Base-by-base conservation (phyloP, 257 asterid species). In the Coffea eugenioides region DNA sequence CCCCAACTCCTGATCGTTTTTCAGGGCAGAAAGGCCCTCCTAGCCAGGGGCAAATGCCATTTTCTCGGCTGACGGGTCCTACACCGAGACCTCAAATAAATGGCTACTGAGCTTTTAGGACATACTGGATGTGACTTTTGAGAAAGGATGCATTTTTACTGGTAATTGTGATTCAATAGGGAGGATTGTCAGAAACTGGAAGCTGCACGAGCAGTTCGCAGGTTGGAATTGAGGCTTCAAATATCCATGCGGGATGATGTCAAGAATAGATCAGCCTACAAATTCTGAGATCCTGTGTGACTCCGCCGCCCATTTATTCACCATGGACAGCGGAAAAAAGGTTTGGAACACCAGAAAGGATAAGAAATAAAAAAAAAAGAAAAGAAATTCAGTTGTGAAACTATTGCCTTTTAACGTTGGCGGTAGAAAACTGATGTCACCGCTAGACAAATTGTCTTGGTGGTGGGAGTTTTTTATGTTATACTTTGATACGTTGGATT, bases 41-140 rank as follows among this genome's bases (percentile, higher is more conserved):
- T n/a, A 79, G 81, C 64, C 91, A 85, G 48, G 88, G 83, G 66
- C 96, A 90, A 84, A 49, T 90, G 59, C 98, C 97, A 2, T 93
- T 95, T 81, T 95, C 99, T 54, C 91, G 98, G 27, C 79, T 95
- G 69, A 88, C 80, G 71, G 96, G 92, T 41, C 96, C 99, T 49
- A 64, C 93, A 14, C 90, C 93, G 8, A 90, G 97, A 89, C 93
- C 97, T 67, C 97, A 93, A 91, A 89, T 93, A 61, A 95, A 95
- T 76, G 97, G 99, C 74, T 94, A 95, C 89, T 95, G 85, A 91
- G 59, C 1, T 66, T 25, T 74, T 39, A 73, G 39, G 80, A 64
- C 52, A 74, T 62, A 34, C 34, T 56, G 64, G 81, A 46, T 71
- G 41, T 46, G 8, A 67, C 20, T 27, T 27, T 80, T 23, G 52